A percentile compares a stretch with the other conserved stretches of the same genome.
Conservation (phyloP, 768 basidiomycete genomes). For the Podaxis sp. region DNA sequence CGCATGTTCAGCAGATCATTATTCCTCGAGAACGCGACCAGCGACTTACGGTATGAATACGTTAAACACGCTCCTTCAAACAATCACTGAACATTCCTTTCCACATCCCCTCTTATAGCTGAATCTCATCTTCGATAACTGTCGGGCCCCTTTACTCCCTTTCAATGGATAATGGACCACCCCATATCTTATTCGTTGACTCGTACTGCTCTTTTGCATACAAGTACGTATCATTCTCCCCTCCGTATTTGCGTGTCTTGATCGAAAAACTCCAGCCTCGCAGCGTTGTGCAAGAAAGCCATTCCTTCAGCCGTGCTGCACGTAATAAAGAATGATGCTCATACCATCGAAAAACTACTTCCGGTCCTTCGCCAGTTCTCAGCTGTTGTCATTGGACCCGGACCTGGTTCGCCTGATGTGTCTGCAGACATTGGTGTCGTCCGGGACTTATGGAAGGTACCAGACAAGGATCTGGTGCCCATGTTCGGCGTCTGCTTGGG, state of each 20-base stretch:
- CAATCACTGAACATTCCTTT: background rate
- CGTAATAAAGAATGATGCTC: conserved; percentile 73
- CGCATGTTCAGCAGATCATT: no score
- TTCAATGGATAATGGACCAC: conserved; percentile 37
- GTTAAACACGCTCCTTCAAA: background rate
- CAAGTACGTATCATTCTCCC: conserved; percentile 55
- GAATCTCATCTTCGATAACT: background rate
- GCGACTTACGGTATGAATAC: no score
- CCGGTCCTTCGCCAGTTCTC: conserved; percentile 61
- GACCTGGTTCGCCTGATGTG: conserved; percentile 74
- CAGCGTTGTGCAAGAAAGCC: conserved; percentile 62
- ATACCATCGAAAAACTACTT: conserved; percentile 48
- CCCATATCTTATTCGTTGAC: conserved; percentile 70
- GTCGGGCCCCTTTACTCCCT: background rate
- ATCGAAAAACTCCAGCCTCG: conserved; percentile 49
- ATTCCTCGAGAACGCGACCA: no score
- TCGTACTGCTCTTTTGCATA: conserved; percentile 89
- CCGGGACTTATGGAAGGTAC: conserved; percentile 66
- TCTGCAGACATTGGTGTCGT: conserved; percentile 67
- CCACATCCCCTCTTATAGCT: background rate
- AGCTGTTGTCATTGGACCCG: conserved; percentile 74
- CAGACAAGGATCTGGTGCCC: conserved; percentile 53
- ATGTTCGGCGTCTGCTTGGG: conserved; percentile 86
- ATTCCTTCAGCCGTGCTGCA: conserved; percentile 62
- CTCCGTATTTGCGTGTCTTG: background rate